A percentile compares a stretch with the other conserved stretches of the same genome.
These are phyloP conservation scores for Phytopythium kandeliae DNA, from an alignment of 352 stramenopile species.

Conservation along the genomic window DNA sequence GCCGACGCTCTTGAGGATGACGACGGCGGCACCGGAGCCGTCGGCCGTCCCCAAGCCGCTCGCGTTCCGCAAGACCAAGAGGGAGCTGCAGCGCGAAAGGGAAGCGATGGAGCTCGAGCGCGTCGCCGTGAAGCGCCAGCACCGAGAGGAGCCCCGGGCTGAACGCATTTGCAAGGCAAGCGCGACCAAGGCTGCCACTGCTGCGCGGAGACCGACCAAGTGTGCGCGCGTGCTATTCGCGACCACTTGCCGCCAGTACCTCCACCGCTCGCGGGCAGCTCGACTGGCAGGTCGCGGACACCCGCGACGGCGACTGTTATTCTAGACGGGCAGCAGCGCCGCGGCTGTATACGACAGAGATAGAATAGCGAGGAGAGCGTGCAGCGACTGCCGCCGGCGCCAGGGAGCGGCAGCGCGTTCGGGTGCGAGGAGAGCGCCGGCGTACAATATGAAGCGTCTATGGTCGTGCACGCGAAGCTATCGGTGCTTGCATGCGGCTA, in stretches of 20 bases:
- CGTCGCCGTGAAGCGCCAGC: conserved; percentile 11
- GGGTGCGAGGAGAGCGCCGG: too few species aligned
- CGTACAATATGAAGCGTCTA: too few species aligned
- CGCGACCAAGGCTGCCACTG: background rate
- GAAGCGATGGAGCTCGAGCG: conserved; percentile 17
- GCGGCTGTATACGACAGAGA: background rate
- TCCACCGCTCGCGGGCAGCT: conserved; percentile 3
- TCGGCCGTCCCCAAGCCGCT: conserved; percentile 20
- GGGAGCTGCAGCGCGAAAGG: conserved; percentile 38
- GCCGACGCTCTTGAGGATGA: background rate
- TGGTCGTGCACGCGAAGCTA: too few species aligned
- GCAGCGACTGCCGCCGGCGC: too few species aligned
- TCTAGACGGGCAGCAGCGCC: conserved; percentile 16
- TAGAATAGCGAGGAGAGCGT: too few species aligned
- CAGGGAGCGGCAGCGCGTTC: too few species aligned
- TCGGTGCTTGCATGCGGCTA: too few species aligned
- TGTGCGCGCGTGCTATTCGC: conserved; percentile 14
- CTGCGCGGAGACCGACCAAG: conserved; percentile 8
- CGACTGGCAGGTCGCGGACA: conserved; percentile 14
- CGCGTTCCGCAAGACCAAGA: conserved; percentile 51
- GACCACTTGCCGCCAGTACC: conserved; percentile 4
- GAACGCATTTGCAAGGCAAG: background rate
- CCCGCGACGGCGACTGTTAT: conserved; percentile 27
- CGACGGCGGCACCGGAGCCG: background rate
- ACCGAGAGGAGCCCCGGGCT: conserved; percentile 4